Evolutionary conservation across 352 stramenopile species (phyloP), one percentile per base, ranked within the genome.

Genomic region (Pythium vanterpoolii): DNA sequence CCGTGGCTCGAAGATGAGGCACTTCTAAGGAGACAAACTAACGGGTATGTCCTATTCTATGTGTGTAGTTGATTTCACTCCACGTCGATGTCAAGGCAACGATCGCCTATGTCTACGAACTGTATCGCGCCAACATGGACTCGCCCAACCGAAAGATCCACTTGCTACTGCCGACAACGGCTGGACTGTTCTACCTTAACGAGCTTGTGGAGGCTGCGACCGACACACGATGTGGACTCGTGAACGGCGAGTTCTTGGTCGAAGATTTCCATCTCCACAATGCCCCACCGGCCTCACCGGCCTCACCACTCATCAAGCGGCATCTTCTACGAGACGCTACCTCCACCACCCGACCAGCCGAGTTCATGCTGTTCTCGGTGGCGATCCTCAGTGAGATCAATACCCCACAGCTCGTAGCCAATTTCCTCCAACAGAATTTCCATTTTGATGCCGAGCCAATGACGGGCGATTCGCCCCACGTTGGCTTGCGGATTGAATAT

Each of bases 351-450:
- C 60, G 44, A 21, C 52, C 11, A 18, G 58, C 63, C 19, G 73
- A 87, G 56, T 91, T 84, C 60, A 66, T 91, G 60, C 62, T 93
- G 21, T 84, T 91, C 39, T 77, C 76, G 3, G 78, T 91, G 36
- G 77, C 84, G 13, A 73, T 88, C 13, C 67, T 93, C 4, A 76
- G 80, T 30, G 58, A 71, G 16, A 67, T 62, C 42, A 86, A 54
- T 43, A 91, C 84, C 0, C 76, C 81, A 5, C 67, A 74, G 44
- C 74, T 93, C 38, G 51, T 93, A 23, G 47, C 64, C 7, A 77
- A 90, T 48, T 91, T 90, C 44, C 54, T 93, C 27, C 62, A 77
- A 53, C 79, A 91, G 36, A 93, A 93, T 43, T 91, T 91, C 49
- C 68, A 72, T 54, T 69, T 89, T n/a, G 63, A 74, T 14, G 46